Evolutionary conservation across 1,284 basidiomycete species (phyloP).

Genomic region (Singerocomus inundabilis): DNA sequence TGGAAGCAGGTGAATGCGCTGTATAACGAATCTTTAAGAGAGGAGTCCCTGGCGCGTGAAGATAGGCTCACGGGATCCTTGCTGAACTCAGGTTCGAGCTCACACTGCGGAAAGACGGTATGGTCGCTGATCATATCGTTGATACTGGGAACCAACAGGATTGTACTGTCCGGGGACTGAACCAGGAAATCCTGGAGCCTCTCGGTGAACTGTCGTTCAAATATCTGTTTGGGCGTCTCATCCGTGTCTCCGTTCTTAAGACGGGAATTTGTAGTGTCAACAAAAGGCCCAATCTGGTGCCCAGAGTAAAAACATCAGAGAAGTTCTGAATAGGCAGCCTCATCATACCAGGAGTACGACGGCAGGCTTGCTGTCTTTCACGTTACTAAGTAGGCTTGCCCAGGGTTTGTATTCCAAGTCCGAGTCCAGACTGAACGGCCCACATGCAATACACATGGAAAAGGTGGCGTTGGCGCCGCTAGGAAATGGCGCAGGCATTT

Average conservation of each 20-base stretch:
- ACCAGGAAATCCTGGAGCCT: slow-evolving; percentile 62
- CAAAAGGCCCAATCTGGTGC: slow-evolving; percentile 82
- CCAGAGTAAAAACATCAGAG: slow-evolving; percentile 5
- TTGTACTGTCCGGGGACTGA: slow-evolving; percentile 63
- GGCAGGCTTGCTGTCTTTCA: slow-evolving; percentile 65
- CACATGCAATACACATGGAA: slow-evolving; percentile 69
- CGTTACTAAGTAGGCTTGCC: slow-evolving; percentile 54
- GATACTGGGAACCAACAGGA: slow-evolving; percentile 80
- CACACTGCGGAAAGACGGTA: slow-evolving; percentile 85
- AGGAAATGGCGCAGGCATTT: slow-evolving; percentile 36
- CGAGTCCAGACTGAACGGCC: slow-evolving; percentile 79
- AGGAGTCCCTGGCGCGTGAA: not conserved
- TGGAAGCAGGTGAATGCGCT: slow-evolving; percentile 80
- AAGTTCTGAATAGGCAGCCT: not conserved
- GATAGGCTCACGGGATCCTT: slow-evolving; percentile 46
- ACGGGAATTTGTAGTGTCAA: slow-evolving; percentile 73
- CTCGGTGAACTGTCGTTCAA: slow-evolving; percentile 63
- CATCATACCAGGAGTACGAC: slow-evolving; percentile 74
- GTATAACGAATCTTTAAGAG: slow-evolving; percentile 2
- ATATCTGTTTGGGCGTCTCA: slow-evolving; percentile 65
- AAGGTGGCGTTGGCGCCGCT: slow-evolving; percentile 47
- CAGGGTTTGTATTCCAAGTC: slow-evolving; percentile 79
- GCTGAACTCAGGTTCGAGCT: slow-evolving; percentile 50
- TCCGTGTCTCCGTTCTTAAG: slow-evolving; percentile 74
- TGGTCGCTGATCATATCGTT: slow-evolving; percentile 81